Base-by-base conservation (phyloP, 768 basidiomycete species). In the Boletus rufocinnamomeus region DNA sequence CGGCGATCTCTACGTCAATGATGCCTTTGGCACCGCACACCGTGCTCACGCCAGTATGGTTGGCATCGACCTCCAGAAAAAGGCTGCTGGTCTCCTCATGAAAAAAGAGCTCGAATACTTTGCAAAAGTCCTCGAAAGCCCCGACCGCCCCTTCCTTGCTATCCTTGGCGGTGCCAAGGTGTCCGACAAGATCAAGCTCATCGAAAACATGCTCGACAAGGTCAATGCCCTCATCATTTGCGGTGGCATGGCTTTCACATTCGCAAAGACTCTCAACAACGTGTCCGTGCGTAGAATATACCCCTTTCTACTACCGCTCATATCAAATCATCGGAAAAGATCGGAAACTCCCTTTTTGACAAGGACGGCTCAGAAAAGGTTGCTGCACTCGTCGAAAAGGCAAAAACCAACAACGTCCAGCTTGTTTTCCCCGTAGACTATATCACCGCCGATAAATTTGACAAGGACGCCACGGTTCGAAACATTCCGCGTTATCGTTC, bases 81-180 rank as follows among this genome's bases (percentile, higher is more conserved):
- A 94, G 65, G 96, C 96, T 2, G 87, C 96, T 34, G 96, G 96
- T 27, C 95, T 97, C 81, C 83, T 99, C 61, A 89, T 99, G 81
- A 97, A 95, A 80, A 98, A 98, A 77, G 96, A 99, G 75, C 86
- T 99, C 66, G 95, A 98, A 67, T 99, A 88, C 81, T 98, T 99
- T 75, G 93, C 96, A 48, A 99, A 98, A 77, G 96, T 93, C 54
- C 84, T 99, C 32, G 96, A 99, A 73, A 86, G 81, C 64, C 96
- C 96, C 21, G 94, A 96, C 67, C 79, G 91, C 43, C 96, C 96
- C 16, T 99, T 99, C 89, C 83, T 99, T 53, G 96, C 95, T 50
- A 99, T 98, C 71, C 87, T 98, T 56, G 96, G 96, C 66, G 96
- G 96, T 70, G 96, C 96, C 55, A 99, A 99, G 79, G 94, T 99